Evolutionary conservation across 306 rosid species (phyloP), one percentile per base, ranked within the genome.

Genomic region (Begonia peltatifolia): DNA sequence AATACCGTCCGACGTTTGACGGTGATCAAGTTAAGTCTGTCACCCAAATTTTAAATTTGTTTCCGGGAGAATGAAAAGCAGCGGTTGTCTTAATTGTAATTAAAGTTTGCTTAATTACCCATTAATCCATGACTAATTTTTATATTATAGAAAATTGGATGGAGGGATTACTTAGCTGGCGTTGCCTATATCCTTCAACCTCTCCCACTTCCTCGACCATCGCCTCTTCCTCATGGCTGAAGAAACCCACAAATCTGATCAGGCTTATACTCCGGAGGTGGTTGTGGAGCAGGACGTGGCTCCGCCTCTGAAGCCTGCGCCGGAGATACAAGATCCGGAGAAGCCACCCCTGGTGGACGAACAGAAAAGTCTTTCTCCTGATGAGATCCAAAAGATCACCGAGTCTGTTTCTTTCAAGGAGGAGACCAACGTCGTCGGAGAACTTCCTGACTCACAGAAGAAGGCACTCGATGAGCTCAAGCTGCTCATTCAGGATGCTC

Each of bases 341-440:
- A 68, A 74, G 14, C 47, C 66, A 12, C 55, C 30, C 1, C 11
- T 52, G 0, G 42, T 47, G 0, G 74, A 47, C 55, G 75, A 50
- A 65, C 72, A 44, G 1, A 63, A 46, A 0, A 80, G 41, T 18
- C 69, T 42, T 15, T 62, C 16, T 58, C 63, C 69, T 16, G 77
- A 55, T 13, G 77, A 59, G 12, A 57, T 52, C 23, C 71, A 66
- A 16, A 42, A 71, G 52, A 73, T 70, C 12, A 43, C 83, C 1
- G 82, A 82, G 58, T 90, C 95, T 9, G 92, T 80, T 52, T 90
- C 97, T 12, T 90, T 90, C 74, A 90, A 90, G 79, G 97, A 90
- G 42, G 97, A 90, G 59, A 82, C 57, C 69, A 75, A 85, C 71
- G 95, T 83, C 0, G 97, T 74, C 0, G 58, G 53, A 3, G 97